Evolutionary conservation across 2,329 filamentous ascomycete genomes (phyloP).

Genomic region (Fusarium cicatricum): DNA sequence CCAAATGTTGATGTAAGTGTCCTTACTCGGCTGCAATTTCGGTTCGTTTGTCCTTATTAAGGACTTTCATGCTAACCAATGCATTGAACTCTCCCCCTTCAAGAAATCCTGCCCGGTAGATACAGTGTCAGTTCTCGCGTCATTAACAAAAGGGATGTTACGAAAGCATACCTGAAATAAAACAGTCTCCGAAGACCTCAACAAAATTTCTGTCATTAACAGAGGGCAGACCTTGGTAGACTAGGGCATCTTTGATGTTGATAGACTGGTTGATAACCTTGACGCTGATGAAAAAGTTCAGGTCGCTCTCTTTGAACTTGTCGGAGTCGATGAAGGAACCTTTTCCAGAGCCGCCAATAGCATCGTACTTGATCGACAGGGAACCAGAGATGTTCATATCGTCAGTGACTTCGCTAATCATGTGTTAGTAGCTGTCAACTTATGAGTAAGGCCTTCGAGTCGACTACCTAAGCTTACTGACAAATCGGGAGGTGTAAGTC

Average conservation of each 20-base stretch:
- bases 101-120: conserved; percentile 7
- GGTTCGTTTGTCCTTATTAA: background rate
- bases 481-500: too few species aligned
- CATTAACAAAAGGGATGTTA: too few species aligned
- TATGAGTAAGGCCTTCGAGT: too few species aligned
- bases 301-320: conserved; percentile 13
- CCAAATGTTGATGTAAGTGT: too few species aligned
- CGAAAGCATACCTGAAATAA: conserved; percentile 15
- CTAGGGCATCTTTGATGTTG: background rate
- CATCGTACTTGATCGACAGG: conserved; percentile 2
- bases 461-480: too few species aligned
- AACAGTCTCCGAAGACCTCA: conserved; percentile 4
- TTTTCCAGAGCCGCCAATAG: background rate
- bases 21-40: too few species aligned
- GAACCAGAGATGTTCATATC: conserved; percentile 6
- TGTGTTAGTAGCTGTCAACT: too few species aligned
- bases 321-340: background rate
- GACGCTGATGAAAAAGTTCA: conserved; percentile 12
- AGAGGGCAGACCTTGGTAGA: background rate
- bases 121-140: background rate
- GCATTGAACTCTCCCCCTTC: conserved; percentile 8
- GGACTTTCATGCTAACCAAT: conserved; percentile 4
- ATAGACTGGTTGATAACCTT: conserved; percentile 12
- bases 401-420: too few species aligned
- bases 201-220: background rate